Base-by-base conservation (phyloP, 2,329 filamentous ascomycete species). In the Xylariaceae sp. region DNA sequence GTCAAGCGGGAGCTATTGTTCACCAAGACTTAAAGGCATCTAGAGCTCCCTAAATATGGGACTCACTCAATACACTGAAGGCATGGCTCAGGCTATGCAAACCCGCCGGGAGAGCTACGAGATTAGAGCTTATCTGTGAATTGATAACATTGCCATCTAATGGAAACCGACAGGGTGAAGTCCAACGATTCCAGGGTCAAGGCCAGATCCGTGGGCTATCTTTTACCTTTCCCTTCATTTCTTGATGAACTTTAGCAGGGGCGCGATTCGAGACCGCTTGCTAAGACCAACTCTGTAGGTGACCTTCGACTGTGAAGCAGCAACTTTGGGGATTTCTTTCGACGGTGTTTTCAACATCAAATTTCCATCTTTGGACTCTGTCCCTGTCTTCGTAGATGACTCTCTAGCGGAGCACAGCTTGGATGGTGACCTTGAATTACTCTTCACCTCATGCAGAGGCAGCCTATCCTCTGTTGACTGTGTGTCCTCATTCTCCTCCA, bases 271-370 rank as follows among this genome's bases (percentile, higher is more conserved):
- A 18, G 72, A 73, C 35, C 73, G 71, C 66, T 74, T 76, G 63
- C 77, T 80, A 30, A 81, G 64, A 2, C 78, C 78, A 35, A 81
- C 77, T 20, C 78, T 68, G 42, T 77, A 77, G 2, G 67, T 62
- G 18, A 73, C 68, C 58, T 77, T 77, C 13, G 71, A 63, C 51
- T 65, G 65, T n/a, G 60, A 61, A 7, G 59, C 29, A 11, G 59
- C 33, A 4, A 51, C 44, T 16, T 59, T 64, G 8, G 61, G 36
- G 9, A 50, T 55, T 29, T 54, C 62, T 55, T 55, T 64, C 16
- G 52, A 20, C 27, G 55, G 35, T 13, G 50, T 15, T 39, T 63
- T 64, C 1, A 40, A 41, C 13, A 43, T 48, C 10, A 27, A 15
- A 20, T 37, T 53, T 26, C 55, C 43, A 11, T 50, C 50, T 10